Base-by-base conservation (phyloP, 345 rosid species). In the Combretum micranthum region DNA sequence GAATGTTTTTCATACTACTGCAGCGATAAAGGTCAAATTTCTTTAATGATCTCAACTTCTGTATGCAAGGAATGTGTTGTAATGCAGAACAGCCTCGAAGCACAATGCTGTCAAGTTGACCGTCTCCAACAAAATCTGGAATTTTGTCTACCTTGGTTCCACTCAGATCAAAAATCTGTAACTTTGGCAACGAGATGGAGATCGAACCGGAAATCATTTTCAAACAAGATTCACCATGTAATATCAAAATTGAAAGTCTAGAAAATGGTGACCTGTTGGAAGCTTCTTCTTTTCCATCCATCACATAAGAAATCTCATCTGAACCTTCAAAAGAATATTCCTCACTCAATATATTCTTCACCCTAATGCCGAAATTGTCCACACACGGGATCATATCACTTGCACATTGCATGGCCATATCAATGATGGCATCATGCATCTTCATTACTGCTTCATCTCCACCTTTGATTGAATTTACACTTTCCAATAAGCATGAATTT, bases 381-480 rank as follows among this genome's bases (percentile, higher is more conserved):
- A 69, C 25, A 47, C 46, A 56, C 21, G 26, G 44, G 20, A 58
- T 55, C 16, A 50, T 68, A 4, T 1, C 22, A 0, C 53, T 44
- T 20, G 57, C 57, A 5, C 66, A 46, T 12, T 20, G 49, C 23
- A 70, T 14, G 15, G 80, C 71, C 75, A 78, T 58, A 14, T 64
- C 75, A 53, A 70, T 67, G 12, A 70, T 44, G 42, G 73, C 4
- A 20, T 51, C 70, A 61, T 69, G 72, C 77, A 72, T 69, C 39
- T 37, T 69, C 60, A 64, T 32, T n/a, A 53, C 19, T 26, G 15
- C 60, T 17, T 0, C 1, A 44, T 11, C 12, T 19, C 12, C 39
- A 32, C 39, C 9, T 32, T 32, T 7, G 18, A 4, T 13, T 18
- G 15, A 3, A 13, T 20, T 21, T 47, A 0, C 23, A 15, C 22